phyloP scores from a whole-genome alignment of 805 yeast species.

The Lachancea lanzarotensis region DNA sequence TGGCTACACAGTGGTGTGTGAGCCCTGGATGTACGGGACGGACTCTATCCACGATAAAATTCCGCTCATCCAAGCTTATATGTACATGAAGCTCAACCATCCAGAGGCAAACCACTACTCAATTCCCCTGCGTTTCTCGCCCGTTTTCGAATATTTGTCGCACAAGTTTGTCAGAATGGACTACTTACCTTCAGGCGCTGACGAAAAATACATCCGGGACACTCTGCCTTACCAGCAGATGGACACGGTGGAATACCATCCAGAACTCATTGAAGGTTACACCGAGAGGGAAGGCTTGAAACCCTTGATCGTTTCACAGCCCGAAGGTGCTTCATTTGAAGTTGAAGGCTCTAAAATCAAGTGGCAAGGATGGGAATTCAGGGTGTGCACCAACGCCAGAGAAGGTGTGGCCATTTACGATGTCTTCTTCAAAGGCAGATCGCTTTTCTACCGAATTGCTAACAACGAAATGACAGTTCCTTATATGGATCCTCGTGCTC shows the following conservation, averaged over 20 bases:
- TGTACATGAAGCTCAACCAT: slow-evolving; percentile 66
- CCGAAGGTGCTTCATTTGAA: slow-evolving; percentile 72
- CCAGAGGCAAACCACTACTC: slow-evolving; percentile 71
- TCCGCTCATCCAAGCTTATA: slow-evolving; percentile 64
- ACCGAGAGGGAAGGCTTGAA: slow-evolving; percentile 47
- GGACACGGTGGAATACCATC: slow-evolving; percentile 63
- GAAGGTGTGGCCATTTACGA: slow-evolving; percentile 77
- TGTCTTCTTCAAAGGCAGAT: slow-evolving; percentile 68
- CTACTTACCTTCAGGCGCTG: slow-evolving; percentile 65
- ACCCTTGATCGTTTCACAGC: slow-evolving; percentile 65
- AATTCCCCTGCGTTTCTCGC: slow-evolving; percentile 64
- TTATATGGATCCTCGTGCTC: slow-evolving; percentile 78
- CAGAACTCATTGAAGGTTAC: slow-evolving; percentile 54
- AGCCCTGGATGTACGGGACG: slow-evolving; percentile 86
- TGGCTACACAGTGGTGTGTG: slow-evolving; percentile 44
- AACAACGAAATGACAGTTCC: slow-evolving; percentile 85
- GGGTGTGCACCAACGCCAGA: slow-evolving; percentile 62
- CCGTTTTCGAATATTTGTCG: slow-evolving; percentile 60
- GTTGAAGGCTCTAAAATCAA: slow-evolving; percentile 52
- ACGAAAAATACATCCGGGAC: slow-evolving; percentile 46
- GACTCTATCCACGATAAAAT: slow-evolving; percentile 50
- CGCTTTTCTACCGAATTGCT: slow-evolving; percentile 63
- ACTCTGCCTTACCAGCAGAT: slow-evolving; percentile 58
- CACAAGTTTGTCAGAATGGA: slow-evolving; percentile 64
- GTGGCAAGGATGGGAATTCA: slow-evolving; percentile 85